Percentiles rank a stretch among this genome's conserved stretches.
Conservation (phyloP, 2,329 filamentous ascomycete species). For the Pyrenochaeta sp. region DNA sequence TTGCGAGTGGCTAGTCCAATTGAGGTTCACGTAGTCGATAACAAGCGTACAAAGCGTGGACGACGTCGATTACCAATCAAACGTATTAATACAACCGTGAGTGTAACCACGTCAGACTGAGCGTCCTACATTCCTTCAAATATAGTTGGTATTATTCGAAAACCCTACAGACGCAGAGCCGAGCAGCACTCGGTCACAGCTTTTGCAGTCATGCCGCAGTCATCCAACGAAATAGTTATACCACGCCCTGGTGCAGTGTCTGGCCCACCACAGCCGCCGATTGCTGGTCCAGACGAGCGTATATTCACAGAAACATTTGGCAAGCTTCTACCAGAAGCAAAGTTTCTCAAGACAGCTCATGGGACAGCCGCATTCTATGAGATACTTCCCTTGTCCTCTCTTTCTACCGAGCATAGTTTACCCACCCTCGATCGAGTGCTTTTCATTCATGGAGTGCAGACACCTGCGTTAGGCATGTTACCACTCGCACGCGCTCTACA, state of each 20-base stretch:
- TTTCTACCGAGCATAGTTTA: conserved; percentile 22
- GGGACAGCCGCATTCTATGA: conserved; percentile 55
- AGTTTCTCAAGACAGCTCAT: conserved; percentile 39
- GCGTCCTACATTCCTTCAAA: no score
- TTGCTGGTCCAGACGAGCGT: conserved; percentile 49
- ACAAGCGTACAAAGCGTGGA: no score
- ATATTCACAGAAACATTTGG: conserved; percentile 50
- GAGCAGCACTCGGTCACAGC: no score
- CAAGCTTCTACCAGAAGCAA: conserved; percentile 47
- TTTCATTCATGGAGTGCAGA: conserved; percentile 61
- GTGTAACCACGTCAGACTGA: no score
- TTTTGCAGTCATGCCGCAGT: no score
- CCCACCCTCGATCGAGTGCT: conserved; percentile 43
- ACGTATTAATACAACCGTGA: no score
- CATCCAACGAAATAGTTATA: conserved; percentile 18
- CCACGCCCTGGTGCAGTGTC: conserved; percentile 33
- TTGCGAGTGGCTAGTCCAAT: no score
- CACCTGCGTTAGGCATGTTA: conserved; percentile 57
- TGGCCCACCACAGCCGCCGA: conserved; percentile 19
- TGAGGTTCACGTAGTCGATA: no score
- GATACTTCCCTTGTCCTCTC: conserved; percentile 46
- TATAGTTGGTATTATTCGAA: no score
- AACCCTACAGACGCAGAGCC: no score
- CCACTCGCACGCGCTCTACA: conserved; percentile 52
- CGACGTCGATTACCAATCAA: no score